Evolutionary conservation across 1,284 basidiomycete species (phyloP), one percentile per base, ranked within the genome.

Genomic region (Pseudozyma hubeiensis): DNA sequence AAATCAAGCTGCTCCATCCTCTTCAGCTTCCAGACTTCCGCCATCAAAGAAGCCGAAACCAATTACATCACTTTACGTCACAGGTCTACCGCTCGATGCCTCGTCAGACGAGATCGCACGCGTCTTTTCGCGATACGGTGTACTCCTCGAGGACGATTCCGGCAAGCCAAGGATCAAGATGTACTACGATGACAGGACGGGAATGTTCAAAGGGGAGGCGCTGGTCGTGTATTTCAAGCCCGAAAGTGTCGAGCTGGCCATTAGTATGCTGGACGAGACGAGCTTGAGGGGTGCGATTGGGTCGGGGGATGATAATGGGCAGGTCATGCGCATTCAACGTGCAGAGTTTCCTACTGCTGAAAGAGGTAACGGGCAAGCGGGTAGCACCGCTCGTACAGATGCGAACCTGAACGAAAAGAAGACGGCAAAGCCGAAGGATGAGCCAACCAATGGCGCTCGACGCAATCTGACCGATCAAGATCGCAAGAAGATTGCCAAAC

Each of bases 191-290:
- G 66, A 70, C 3, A 53, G 54, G 34, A 90, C 93, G 67, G 94
- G 94, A n/a, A 86, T 88, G 35, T 98, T 98, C 85, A 97, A 90
- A 79, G 96, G 97, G 35, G 96, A 99, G 75, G 96, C 96, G 1
- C 86, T 99, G 69, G 91, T 99, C 61, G 94, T 97, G 48, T 99
- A 93, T 85, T 97, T 98, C 88, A 97, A 97, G 85, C 93, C 96
- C 81, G 96, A 95, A 69, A 94, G 92, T 33, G 97, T 99, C 16
- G 86, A 88, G 11, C 87, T 99, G 55, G 96, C 95, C 3, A 86
- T 94, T 58, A 91, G 88, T 68, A 87, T 99, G 67, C 87, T 99
- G 63, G 95, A 98, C 84, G 96, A 98, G 68, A 93, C 93, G 0
- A 93, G 95, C 84, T 86, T 99, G 64, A 87, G 94, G 58, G 83